phyloP scores from a whole-genome alignment of 345 rosid genomes.

The Aquilaria malaccensis region DNA sequence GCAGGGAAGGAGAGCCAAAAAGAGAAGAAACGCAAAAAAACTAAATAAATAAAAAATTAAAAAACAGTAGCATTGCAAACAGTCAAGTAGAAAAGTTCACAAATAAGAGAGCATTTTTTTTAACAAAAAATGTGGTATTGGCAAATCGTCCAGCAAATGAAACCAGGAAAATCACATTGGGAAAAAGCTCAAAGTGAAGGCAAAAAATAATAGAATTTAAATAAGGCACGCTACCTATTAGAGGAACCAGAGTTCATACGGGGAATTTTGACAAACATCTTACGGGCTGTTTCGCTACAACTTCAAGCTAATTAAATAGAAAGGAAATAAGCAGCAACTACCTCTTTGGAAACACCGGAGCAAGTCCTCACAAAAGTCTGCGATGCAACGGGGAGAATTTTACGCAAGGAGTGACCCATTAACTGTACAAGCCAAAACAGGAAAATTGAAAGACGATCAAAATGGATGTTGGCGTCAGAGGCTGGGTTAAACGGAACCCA shows the following conservation, averaged over 20 bases:
- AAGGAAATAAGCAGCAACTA: not conserved
- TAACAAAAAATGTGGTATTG: no score
- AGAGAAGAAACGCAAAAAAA: not conserved
- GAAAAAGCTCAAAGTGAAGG: not conserved
- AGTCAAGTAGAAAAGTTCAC: no score
- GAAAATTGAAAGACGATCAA: not conserved
- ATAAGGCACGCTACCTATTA: not conserved
- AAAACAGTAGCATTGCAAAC: not conserved
- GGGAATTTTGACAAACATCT: constrained; percentile 8
- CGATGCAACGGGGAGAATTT: constrained; percentile 2
- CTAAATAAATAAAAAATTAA: not conserved
- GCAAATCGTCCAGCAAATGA: not conserved
- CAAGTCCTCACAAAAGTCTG: not conserved
- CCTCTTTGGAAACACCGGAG: constrained; percentile 9
- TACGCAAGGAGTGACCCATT: not conserved
- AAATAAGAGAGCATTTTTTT: no score
- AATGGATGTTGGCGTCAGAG: not conserved
- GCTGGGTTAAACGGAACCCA: not conserved
- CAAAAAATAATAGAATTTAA: not conserved
- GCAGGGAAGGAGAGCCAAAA: not conserved
- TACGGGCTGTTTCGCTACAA: not conserved
- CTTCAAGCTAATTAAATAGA: not conserved
- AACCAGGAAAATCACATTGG: not conserved
- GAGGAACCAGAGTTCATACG: not conserved
- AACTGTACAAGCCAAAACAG: not conserved